Evolutionary conservation across 768 basidiomycete species (phyloP), one percentile per base, ranked within the genome.

Genomic region (Leccinum uliginosum): DNA sequence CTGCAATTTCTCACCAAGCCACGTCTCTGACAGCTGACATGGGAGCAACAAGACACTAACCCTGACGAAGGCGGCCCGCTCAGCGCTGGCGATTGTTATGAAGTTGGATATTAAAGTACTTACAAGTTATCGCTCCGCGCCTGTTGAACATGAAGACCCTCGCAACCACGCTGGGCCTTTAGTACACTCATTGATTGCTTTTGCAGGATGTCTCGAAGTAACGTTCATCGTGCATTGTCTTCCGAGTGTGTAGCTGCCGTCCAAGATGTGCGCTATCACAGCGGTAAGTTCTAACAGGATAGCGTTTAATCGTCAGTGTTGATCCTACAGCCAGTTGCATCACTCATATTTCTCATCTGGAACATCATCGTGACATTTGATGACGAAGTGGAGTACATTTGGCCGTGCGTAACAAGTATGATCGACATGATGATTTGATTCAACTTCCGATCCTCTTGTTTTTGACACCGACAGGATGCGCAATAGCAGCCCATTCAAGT

Each of bases 401-500:
- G 59, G 69, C 44, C 49, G 49, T 50, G 49, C 49, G 49, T 55
- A 19, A 11, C 24, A 38, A 43, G 9, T 24, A 7, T 15, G 44
- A 23, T 8, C 12, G 12, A 1, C 10, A 43, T 43, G 10, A 43
- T 43, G 10, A 19, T 43, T 43, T 43, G 19, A 1, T 19, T 19
- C 40, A 19, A 19, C 19, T 43, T 43, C 40, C 8, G 40, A 43
- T 11, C 40, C 19, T 19, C 11, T n/a, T 19, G 6, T 43, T 38
- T 12, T 19, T 43, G 19, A 17, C 12, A 15, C 17, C 17, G 8
- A 21, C 35, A 73, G 69, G 10, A 71, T 71, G 60, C 59, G 56
- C 11, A 63, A 60, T 15, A 50, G 21, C 15, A 65, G 47, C 17
- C 51, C 55, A 2, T 59, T 67, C 30, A 74, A 70, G 53, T 74